These are phyloP conservation scores for Calendula officinalis DNA, from an alignment of 129 eudicot species.

Conservation along the genomic window DNA sequence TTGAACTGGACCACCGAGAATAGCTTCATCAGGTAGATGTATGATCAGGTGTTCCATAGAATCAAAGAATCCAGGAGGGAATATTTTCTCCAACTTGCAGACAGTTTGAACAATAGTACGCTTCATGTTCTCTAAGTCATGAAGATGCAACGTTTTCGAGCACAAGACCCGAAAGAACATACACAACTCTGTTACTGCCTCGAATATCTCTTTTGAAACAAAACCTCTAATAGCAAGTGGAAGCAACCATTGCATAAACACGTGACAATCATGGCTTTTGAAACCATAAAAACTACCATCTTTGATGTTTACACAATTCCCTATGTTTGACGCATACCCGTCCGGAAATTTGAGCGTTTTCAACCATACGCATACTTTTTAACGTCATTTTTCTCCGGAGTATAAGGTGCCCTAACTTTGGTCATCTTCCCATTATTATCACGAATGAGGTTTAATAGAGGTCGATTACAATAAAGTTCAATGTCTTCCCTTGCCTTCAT, in stretches of 20 bases:
- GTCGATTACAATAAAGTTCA: neutral
- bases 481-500: neutral
- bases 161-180: neutral
- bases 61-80: conserved; percentile 5
- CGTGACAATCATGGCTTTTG: conserved; percentile 19
- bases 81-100: neutral
- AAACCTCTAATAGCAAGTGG: conserved; percentile 4
- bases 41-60: conserved; percentile 9
- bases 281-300: conserved; percentile 1
- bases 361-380: conserved; percentile 16
- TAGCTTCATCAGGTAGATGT: conserved; percentile 1
- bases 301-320: conserved; percentile 2
- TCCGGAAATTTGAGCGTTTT: conserved; percentile 11
- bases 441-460: neutral
- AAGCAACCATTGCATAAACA: conserved; percentile 6
- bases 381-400: neutral
- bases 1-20: neutral
- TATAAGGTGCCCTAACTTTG: conserved; percentile 6
- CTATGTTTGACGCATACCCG: conserved; percentile 12
- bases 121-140: neutral
- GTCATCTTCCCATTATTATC: neutral
- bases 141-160: neutral
- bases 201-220: neutral
- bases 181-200: conserved; percentile 4
- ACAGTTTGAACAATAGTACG: neutral